Base-by-base conservation (phyloP, 495 filamentous ascomycete species). In the Penicillium bovifimosum region DNA sequence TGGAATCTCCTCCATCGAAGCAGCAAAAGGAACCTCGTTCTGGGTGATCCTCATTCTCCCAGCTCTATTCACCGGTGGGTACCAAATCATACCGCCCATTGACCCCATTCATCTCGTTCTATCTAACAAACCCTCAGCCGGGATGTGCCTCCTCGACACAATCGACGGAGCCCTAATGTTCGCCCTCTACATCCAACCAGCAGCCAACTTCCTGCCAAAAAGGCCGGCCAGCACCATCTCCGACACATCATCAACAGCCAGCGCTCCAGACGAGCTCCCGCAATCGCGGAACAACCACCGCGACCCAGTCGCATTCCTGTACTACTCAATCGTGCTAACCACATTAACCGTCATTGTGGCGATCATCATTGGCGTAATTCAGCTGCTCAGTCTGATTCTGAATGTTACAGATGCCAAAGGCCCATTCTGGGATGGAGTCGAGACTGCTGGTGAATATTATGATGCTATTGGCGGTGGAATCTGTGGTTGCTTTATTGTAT, bases 31-130 rank as follows among this genome's bases (percentile, higher is more conserved):
- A 16, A 96, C 89, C 13, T 86, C 82, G 27, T 84, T 96, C 50
- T 98, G 93, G 93, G 76, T 96, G 28, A 96, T 98, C 56, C 68
- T 98, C 27, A 88, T 98, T 42, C 96, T 96, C 48, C 93, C 93
- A 0, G 59, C 89, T 7, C 74, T 98, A 6, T 98, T 96, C 63
- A 96, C 93, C 2, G 83, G 87, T 89, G 71, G 61, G 72, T 58
- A 35, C 4, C 45, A 11, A 9, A 9, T 10, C 8, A 10, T 10
- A 1, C 20, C 5, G 2, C 3, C 20, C 13, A 3, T 11, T 27
- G 0, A 16, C 14, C 13, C 9, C 7, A 36, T 14, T 14, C 13
- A 6, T 11, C 18, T 8, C 9, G 29, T 7, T 27, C 5, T 28
- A 8, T 17, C 16, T 39, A 17, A 38, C 14, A 2, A 0, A 3